Percentiles rank a stretch among this genome's conserved stretches.
phyloP scores from a whole-genome alignment of 768 basidiomycete genomes.

The Mycena crocata region DNA sequence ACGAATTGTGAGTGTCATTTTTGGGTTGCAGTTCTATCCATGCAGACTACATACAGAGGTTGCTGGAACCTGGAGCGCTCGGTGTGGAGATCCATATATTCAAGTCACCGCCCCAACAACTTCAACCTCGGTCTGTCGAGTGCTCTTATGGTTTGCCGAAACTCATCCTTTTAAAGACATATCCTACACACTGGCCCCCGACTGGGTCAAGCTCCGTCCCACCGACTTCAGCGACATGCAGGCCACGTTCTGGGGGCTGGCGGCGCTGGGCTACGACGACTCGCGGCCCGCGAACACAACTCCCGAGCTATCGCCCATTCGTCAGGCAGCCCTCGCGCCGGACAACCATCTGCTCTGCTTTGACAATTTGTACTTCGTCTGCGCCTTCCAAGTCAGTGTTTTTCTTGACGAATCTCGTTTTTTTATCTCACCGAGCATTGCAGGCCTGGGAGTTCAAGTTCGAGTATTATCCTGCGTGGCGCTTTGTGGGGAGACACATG shows the following conservation, averaged over 20 bases:
- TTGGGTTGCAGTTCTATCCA: too few relatives aligned
- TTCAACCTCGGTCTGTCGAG: constrained; percentile 34
- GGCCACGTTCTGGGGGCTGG: constrained; percentile 37
- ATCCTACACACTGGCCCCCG: constrained; percentile 34
- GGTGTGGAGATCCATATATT: background rate
- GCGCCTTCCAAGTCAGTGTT: constrained; percentile 30
- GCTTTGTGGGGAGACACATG: constrained; percentile 40
- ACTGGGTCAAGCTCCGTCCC: constrained; percentile 24
- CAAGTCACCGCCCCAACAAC: background rate
- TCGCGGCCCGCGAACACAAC: constrained; percentile 13
- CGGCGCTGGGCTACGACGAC: constrained; percentile 31
- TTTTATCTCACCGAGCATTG: background rate
- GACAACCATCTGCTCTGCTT: constrained; percentile 36
- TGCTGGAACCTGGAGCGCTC: background rate
- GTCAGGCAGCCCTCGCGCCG: constrained; percentile 26
- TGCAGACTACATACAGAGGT: too few relatives aligned
- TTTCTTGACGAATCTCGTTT: background rate
- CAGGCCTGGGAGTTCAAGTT: constrained; percentile 43
- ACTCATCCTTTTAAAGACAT: constrained; percentile 30
- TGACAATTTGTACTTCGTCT: constrained; percentile 38
- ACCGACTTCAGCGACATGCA: constrained; percentile 25
- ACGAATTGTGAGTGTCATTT: too few relatives aligned
- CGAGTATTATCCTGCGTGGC: background rate
- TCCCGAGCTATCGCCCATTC: constrained; percentile 15
- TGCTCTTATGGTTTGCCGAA: background rate